Evolutionary conservation across 148 eudicot genomes (phyloP), one percentile per base, ranked within the genome.

Genomic region (Rhododendron ovatum): DNA sequence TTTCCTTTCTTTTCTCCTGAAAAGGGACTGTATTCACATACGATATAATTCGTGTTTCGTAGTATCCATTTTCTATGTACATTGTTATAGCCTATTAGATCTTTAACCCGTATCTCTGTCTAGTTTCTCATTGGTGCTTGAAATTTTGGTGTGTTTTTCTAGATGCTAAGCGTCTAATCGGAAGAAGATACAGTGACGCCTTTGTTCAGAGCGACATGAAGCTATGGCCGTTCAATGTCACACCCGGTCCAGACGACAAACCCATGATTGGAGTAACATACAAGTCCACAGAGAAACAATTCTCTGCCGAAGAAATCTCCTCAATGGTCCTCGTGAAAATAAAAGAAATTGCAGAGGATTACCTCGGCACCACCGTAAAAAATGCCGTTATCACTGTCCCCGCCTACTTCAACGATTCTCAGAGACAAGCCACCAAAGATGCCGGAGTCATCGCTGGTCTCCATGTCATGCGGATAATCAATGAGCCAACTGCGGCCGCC

Each of bases 91-190:
- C 3, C 28, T 8, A 1, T 63, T 7, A 22, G 71, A 63, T 63
- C 12, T n/a, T 63, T 63, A n/a, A 63, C 26, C 1, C 26, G 9
- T n/a, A 24, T 8, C 17, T 77, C 4, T 77, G 22, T 77, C 4
- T 9, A 22, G 35, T 11, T 1, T 69, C 5, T 26, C 4, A 26
- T 3, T 69, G 6, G 37, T 24, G 30, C 2, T 80, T 14, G 3
- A 63, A 26, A 79, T 11, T 80, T 47, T 5, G 50, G 2, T 47
- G 50, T 4, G 10, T 15, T 48, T 79, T 11, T 48, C 28, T 22
- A 79, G 61, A 50, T 79, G 82, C 82, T 26, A 79, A 79, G 82
- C 82, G 82, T 26, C 18, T 79, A 30, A 79, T 79, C 0, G 82
- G 82, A 79, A 79, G 82, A 15, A 26, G 24, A 79, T 48, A 79